Evolutionary conservation across 108 stramenopile genomes (phyloP).

Genomic region (Asterionellopsis glacialis): DNA sequence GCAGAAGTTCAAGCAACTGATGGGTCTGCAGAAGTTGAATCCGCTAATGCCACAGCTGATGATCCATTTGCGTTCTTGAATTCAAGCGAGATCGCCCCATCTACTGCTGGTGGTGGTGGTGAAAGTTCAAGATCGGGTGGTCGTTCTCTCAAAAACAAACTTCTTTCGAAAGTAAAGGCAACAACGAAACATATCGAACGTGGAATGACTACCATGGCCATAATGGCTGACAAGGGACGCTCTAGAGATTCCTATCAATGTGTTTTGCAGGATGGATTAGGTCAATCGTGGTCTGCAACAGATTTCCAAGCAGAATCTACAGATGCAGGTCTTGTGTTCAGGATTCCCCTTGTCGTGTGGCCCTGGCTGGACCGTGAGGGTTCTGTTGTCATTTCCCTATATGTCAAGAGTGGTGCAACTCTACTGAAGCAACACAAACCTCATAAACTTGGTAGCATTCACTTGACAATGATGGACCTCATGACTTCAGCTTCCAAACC

Average conservation of each 20-base stretch:
- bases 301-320: conserved; percentile 19
- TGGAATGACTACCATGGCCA: conserved; percentile 56
- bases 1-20: no score
- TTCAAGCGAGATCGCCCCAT: neutral
- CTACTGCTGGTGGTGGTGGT: neutral
- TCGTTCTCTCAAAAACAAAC: conserved; percentile 7
- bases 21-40: no score
- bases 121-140: neutral
- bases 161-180: conserved; percentile 54
- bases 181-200: conserved; percentile 56
- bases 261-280: conserved; percentile 17
- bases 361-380: no score
- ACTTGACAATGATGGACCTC: conserved; percentile 13
- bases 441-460: conserved; percentile 30
- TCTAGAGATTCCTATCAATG: no score
- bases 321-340: no score
- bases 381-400: conserved; percentile 22
- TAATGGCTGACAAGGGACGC: conserved; percentile 61
- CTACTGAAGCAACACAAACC: conserved; percentile 16
- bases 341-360: conserved; percentile 38
- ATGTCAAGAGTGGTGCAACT: conserved; percentile 44
- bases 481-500: conserved; percentile 6
- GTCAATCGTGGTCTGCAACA: conserved; percentile 26
- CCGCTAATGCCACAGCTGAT: no score
- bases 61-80: conserved; percentile 10